These are phyloP conservation scores for Dimargaris cristalligena DNA, from an alignment of 192 early-diverging fungal species.

Conservation along the genomic window DNA sequence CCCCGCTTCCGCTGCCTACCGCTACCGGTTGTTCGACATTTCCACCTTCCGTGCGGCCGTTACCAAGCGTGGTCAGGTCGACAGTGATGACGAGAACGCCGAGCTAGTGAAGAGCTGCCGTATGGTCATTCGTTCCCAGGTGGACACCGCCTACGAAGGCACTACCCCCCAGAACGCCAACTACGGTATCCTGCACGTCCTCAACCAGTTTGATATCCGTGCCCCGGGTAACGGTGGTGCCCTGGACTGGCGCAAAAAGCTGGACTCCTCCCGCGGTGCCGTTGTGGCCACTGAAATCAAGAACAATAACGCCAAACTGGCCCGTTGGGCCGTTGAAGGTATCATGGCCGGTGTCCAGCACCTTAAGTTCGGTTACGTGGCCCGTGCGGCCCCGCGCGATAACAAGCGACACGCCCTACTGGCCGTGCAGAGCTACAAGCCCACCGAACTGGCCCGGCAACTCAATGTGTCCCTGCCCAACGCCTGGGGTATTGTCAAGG, in stretches of 20 bases:
- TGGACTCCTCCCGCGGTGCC: slow-evolving; percentile 89
- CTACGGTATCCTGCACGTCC: slow-evolving; percentile 52
- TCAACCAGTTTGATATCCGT: slow-evolving; percentile 86
- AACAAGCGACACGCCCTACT: slow-evolving; percentile 63
- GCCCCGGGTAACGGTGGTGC: slow-evolving; percentile 73
- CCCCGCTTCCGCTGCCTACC: slow-evolving; percentile 53
- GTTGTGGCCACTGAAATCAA: slow-evolving; percentile 94
- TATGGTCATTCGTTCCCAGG: slow-evolving; percentile 73
- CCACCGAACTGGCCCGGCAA: slow-evolving; percentile 76
- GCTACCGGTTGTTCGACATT: slow-evolving; percentile 69
- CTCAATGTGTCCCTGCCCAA: slow-evolving; percentile 71
- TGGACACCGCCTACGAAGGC: slow-evolving; percentile 60
- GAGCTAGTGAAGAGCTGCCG: slow-evolving; percentile 27
- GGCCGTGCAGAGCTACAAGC: slow-evolving; percentile 70
- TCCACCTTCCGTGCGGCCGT: slow-evolving; percentile 32
- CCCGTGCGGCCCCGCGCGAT: slow-evolving; percentile 61
- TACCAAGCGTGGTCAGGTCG: slow-evolving; percentile 13
- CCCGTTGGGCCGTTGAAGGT: slow-evolving; percentile 88
- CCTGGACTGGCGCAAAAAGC: slow-evolving; percentile 84
- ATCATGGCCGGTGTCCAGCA: slow-evolving; percentile 78
- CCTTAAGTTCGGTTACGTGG: slow-evolving; percentile 78
- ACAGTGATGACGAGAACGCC: slow-evolving; percentile 32
- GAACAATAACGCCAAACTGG: slow-evolving; percentile 90
- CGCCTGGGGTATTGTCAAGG: slow-evolving; percentile 94
- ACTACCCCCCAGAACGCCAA: slow-evolving; percentile 25